These are phyloP conservation scores for Salvia miltiorrhiza DNA, from an alignment of 257 asterid species.

Conservation along the genomic window DNA sequence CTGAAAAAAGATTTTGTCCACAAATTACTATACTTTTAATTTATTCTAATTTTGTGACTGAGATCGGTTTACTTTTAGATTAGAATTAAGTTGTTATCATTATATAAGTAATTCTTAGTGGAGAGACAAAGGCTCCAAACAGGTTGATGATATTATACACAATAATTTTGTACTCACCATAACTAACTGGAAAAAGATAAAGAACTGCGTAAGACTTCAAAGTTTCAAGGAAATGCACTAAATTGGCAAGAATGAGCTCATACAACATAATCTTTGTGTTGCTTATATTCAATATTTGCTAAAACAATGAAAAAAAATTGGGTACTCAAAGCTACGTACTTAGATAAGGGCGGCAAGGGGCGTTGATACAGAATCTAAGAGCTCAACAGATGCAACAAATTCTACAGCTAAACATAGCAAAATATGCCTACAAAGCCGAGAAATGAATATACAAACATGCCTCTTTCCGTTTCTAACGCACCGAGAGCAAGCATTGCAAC, in stretches of 20 bases:
- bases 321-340: neutral
- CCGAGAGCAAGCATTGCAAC: conserved; percentile 25
- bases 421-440: conserved; percentile 6
- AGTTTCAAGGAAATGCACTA: neutral
- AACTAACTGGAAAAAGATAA: too few relatives aligned
- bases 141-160: too few relatives aligned
- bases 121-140: too few relatives aligned
- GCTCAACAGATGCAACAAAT: neutral
- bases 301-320: neutral
- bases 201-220: too few relatives aligned
- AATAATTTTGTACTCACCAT: too few relatives aligned
- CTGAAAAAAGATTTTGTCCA: too few relatives aligned
- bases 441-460: neutral
- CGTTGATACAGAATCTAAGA: neutral
- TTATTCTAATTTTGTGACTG: too few relatives aligned
- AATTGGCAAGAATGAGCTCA: neutral
- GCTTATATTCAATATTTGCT: neutral
- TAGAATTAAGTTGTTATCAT: too few relatives aligned
- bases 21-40: too few relatives aligned
- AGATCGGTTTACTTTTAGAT: too few relatives aligned
- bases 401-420: conserved; percentile 5
- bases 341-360: neutral
- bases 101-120: too few relatives aligned
- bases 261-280: neutral
- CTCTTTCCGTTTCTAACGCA: conserved; percentile 22